phyloP scores from a whole-genome alignment of 495 filamentous ascomycete genomes.

The Podospora didyma region DNA sequence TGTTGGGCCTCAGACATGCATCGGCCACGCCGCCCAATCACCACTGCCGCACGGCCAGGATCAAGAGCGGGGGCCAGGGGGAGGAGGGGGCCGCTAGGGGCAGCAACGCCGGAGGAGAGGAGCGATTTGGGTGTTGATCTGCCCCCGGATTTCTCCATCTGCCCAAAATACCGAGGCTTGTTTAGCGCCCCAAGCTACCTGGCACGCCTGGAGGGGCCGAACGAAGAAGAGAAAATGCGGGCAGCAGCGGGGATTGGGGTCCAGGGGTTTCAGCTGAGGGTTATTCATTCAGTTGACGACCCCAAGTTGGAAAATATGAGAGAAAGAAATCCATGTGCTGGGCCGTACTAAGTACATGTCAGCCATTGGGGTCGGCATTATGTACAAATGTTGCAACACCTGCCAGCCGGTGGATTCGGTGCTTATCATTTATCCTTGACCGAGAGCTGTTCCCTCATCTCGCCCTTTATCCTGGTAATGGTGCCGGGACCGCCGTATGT shows the following conservation, averaged over 20 bases:
- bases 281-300: too few species aligned
- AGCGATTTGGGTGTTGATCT: background rate
- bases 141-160: background rate
- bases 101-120: background rate
- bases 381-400: too few species aligned
- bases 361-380: too few species aligned
- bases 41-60: background rate
- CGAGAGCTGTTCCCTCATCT: constrained; percentile 59
- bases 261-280: too few species aligned
- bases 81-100: background rate
- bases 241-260: background rate
- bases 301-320: too few species aligned
- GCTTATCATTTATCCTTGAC: background rate
- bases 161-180: background rate
- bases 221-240: too few species aligned
- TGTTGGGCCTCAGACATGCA: background rate
- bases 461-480: constrained; percentile 78
- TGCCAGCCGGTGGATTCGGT: background rate
- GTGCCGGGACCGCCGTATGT: constrained; percentile 85
- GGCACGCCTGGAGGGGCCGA: too few species aligned
- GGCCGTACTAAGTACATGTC: too few species aligned
- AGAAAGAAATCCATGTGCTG: too few species aligned
- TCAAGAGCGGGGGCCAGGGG: background rate
- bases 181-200: background rate
- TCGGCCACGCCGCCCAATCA: constrained; percentile 1